Conservation (phyloP, 352 stramenopile species). For the Phytophthora tubulina region DNA sequence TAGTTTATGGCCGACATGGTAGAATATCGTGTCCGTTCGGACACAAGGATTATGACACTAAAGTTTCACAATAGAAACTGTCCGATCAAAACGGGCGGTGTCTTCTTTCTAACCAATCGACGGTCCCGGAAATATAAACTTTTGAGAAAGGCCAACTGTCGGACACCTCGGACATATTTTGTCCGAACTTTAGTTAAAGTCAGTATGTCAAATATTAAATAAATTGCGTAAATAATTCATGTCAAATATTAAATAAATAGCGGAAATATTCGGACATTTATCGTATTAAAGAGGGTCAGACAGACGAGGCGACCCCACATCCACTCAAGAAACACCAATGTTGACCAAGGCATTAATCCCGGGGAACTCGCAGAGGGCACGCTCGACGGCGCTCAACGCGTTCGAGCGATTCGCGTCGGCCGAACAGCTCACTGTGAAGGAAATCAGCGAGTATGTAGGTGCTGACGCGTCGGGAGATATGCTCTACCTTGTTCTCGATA, state of each 20-base stretch:
- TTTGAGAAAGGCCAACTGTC: not conserved
- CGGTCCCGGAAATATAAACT: not conserved
- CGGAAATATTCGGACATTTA: conserved; percentile 1
- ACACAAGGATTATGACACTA: not conserved
- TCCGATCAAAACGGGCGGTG: not conserved
- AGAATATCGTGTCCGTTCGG: not conserved
- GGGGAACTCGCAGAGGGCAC: conserved; percentile 6
- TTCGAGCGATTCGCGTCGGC: conserved; percentile 3
- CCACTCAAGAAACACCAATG: not conserved
- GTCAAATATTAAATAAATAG: conserved; percentile 2
- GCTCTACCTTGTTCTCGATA: conserved; percentile 1
- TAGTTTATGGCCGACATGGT: not conserved
- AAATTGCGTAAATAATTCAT: not conserved
- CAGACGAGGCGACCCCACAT: not conserved
- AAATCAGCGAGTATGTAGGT: not conserved
- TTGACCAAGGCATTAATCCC: conserved; percentile 9
- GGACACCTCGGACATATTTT: conserved; percentile 13
- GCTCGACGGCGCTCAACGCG: conserved; percentile 1
- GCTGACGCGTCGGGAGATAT: not conserved
- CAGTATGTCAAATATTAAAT: not conserved
- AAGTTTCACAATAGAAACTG: not conserved
- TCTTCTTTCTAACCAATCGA: too few species aligned
- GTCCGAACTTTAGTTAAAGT: not conserved
- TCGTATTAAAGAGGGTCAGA: not conserved
- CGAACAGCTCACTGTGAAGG: not conserved